phyloP scores from a whole-genome alignment of 805 yeast genomes.

The Starmera quercuum region DNA sequence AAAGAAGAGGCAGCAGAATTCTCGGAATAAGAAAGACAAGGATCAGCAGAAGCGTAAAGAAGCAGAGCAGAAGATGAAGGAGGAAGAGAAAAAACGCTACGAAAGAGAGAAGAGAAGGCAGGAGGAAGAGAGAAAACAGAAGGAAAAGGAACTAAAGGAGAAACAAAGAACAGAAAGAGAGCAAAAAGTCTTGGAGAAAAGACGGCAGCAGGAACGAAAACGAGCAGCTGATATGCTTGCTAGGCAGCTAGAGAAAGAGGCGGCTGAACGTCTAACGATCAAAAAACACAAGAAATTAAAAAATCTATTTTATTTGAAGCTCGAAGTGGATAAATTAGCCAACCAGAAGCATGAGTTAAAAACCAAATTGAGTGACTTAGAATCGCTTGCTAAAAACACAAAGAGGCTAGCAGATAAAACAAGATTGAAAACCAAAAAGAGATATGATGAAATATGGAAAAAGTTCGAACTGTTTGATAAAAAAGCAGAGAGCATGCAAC shows the following conservation, averaged over 20 bases:
- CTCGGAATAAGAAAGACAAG: neutral
- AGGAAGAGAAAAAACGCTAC: constrained; percentile 1
- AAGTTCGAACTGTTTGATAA: constrained; percentile 1
- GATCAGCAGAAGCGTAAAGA: constrained; percentile 4
- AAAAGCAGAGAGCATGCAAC: constrained; percentile 1
- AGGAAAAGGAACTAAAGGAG: constrained; percentile 5
- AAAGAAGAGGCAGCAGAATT: no score
- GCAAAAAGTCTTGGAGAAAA: constrained; percentile 13
- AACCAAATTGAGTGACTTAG: no score
- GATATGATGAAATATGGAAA: constrained; percentile 6
- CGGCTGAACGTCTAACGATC: no score
- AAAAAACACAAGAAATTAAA: no score
- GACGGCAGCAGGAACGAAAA: constrained; percentile 1
- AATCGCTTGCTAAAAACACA: neutral
- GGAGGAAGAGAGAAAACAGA: constrained; percentile 1
- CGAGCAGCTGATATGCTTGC: neutral
- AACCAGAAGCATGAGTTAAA: no score
- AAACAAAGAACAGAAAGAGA: constrained; percentile 17
- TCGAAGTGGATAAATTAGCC: no score
- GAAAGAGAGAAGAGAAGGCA: constrained; percentile 3
- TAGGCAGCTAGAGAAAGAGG: no score
- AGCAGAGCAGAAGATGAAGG: constrained; percentile 3
- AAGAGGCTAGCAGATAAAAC: constrained; percentile 6
- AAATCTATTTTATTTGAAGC: no score
- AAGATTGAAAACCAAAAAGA: constrained; percentile 9